Evolutionary conservation across 352 stramenopile species (phyloP).

Genomic region (Globisporangium acanthophoron): DNA sequence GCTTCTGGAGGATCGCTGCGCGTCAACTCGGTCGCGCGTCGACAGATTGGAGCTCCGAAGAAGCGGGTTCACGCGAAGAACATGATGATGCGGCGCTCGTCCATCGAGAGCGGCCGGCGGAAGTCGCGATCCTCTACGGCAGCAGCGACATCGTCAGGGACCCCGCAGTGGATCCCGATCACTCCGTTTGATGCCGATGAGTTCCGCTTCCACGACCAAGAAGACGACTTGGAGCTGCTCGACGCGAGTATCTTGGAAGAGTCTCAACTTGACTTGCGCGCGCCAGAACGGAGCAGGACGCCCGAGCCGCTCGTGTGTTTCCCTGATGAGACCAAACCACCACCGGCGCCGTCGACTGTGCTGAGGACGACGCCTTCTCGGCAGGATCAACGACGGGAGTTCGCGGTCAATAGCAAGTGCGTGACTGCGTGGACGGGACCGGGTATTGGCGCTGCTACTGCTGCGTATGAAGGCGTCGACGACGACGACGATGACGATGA

Average conservation of each 20-base stretch:
- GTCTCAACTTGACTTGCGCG: slow-evolving; percentile 39
- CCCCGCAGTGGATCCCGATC: slow-evolving; percentile 45
- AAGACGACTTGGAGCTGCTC: slow-evolving; percentile 42
- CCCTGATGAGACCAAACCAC: slow-evolving; percentile 10
- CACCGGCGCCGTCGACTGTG: not conserved
- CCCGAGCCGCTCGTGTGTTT: slow-evolving; percentile 36
- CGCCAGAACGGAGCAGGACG: slow-evolving; percentile 53
- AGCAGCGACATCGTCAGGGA: slow-evolving; percentile 3
- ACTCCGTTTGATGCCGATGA: slow-evolving; percentile 31
- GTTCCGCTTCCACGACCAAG: slow-evolving; percentile 15
- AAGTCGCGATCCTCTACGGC: slow-evolving; percentile 4
- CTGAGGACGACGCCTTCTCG: not conserved
- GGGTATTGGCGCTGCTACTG: not conserved
- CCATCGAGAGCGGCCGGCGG: slow-evolving; percentile 24
- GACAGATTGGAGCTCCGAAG: slow-evolving; percentile 28
- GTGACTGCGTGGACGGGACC: slow-evolving; percentile 1
- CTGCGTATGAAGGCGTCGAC: not conserved
- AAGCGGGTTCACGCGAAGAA: slow-evolving; percentile 42
- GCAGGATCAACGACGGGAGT: not conserved
- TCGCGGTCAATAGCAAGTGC: not conserved
- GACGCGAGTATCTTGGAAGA: slow-evolving; percentile 43
- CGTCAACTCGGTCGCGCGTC: slow-evolving; percentile 28
- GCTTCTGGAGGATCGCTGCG: slow-evolving; percentile 53
- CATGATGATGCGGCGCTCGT: slow-evolving; percentile 26
- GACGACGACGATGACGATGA: slow-evolving; percentile 8